Evolutionary conservation across 345 rosid species (phyloP), one percentile per base, ranked within the genome.

Genomic region (Gossypium anomalum): DNA sequence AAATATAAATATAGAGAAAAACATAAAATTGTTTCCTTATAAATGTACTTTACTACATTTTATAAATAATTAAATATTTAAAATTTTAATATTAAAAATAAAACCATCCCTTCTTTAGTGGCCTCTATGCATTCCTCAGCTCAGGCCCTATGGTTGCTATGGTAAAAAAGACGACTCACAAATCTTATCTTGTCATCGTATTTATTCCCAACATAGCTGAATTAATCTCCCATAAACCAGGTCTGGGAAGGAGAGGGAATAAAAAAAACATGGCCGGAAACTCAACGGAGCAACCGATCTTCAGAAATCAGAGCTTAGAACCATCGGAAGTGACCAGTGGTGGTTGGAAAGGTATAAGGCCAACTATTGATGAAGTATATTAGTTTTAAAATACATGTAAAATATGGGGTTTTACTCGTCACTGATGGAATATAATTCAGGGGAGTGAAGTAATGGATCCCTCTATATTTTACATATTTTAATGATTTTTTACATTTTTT

Each of bases 241-340:
- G 99, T 95, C 14, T 93, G 99, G 99, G 97, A 95, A 85, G 99
- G 99, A 77, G 99, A 95, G 78, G 99, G 97, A 8, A 34, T 34
- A 34, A 34, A 91, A 91, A 20, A 89, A 77, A 73, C 91, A 95
- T 22, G 98, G 99, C 23, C 83, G 99, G 75, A 93, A 91, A 79
- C 94, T 95, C 61, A 95, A 93, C 6, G 99, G 98, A 78, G 97
- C 99, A 25, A 95, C 99, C 0, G 99, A 95, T 78, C 99, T 98
- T 67, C 98, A 95, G 85, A 95, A 93, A 80, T 95, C 99, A 5
- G 97, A 95, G 78, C 97, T 98, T 0, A 97, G 99, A 74, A 93
- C 99, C 0, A 93, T 95, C 85, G 80, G 99, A 75, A 23, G 98
- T 27, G 99, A 95, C 82, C 90, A 0, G 97, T 95, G 47, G 93